Conservation (phyloP, 805 yeast genomes). For the Myxozyma udenii region DNA sequence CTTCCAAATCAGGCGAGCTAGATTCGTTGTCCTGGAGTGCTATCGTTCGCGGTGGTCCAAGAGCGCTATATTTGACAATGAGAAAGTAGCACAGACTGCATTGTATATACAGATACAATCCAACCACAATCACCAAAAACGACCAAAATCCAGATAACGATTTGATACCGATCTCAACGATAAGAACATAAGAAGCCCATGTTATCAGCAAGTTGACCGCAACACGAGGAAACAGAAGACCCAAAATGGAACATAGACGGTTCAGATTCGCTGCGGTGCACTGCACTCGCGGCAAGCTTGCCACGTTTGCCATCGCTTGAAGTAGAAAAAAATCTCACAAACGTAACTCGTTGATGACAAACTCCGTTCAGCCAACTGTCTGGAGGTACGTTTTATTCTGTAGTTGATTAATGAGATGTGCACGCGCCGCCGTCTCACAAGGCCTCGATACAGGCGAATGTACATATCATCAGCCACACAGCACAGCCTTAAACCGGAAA, state of each 20-base stretch:
- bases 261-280: constrained; percentile 12
- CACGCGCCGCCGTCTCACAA: too few species aligned
- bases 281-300: neutral
- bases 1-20: constrained; percentile 30
- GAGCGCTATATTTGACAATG: constrained; percentile 36
- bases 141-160: constrained; percentile 19
- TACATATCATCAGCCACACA: too few species aligned
- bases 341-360: constrained; percentile 3
- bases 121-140: constrained; percentile 22
- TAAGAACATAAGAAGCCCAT: constrained; percentile 37
- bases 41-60: constrained; percentile 34
- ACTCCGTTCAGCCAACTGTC: neutral
- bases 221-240: constrained; percentile 36
- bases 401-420: too few species aligned
- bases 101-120: constrained; percentile 28
- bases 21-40: neutral
- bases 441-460: too few species aligned
- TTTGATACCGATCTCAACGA: constrained; percentile 28
- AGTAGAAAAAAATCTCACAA: neutral
- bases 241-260: constrained; percentile 18
- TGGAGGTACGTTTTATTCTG: too few species aligned
- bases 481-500: too few species aligned
- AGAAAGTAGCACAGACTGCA: constrained; percentile 33
- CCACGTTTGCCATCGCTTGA: neutral
- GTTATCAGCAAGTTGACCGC: constrained; percentile 33